phyloP scores from a whole-genome alignment of 805 yeast genomes.

The Sporopachydermia quercuum region DNA sequence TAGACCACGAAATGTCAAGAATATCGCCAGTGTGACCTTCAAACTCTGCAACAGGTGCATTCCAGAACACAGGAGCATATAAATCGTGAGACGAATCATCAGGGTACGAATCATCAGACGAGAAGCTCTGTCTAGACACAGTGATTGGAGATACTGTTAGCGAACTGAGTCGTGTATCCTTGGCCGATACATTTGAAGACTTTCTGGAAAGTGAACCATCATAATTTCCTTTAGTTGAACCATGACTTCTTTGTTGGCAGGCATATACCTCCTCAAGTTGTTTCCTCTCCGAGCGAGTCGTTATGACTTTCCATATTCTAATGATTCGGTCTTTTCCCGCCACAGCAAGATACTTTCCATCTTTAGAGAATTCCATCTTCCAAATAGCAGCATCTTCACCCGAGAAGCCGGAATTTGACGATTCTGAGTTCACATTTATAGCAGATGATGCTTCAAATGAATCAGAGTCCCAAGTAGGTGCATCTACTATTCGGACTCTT shows the following conservation, averaged over 20 bases:
- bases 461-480: neutral
- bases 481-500: neutral
- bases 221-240: neutral
- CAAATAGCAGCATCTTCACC: constrained; percentile 41
- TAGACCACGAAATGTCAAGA: constrained; percentile 76
- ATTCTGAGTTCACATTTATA: neutral
- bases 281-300: constrained; percentile 52
- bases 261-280: constrained; percentile 1
- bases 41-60: constrained; percentile 43
- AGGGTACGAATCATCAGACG: neutral
- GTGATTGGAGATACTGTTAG: constrained; percentile 1
- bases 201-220: neutral
- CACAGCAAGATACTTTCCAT: constrained; percentile 73
- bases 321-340: constrained; percentile 67
- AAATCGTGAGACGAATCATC: constrained; percentile 7
- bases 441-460: no score
- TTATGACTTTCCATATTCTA: constrained; percentile 66
- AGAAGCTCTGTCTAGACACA: neutral
- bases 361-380: constrained; percentile 55
- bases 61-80: constrained; percentile 69
- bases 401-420: neutral
- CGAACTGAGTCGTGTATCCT: neutral
- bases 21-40: constrained; percentile 59
- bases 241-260: constrained; percentile 1
- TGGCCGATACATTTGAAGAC: neutral